These are phyloP conservation scores for Besnoitia besnoiti DNA, from an alignment of 169 alveolate genomes.

Conservation along the genomic window DNA sequence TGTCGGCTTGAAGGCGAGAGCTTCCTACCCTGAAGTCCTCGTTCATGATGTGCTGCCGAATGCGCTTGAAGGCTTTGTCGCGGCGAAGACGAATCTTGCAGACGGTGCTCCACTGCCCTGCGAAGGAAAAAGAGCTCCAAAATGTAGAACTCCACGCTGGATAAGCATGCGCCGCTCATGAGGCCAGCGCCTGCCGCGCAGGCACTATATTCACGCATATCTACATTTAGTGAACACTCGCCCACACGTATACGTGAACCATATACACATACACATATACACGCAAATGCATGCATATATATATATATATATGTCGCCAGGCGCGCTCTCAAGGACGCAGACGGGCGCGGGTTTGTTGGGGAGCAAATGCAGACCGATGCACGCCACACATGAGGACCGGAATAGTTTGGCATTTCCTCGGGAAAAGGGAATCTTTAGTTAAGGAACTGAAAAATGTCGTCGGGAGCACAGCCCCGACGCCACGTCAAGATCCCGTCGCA, in stretches of 20 bases:
- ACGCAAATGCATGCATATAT: not conserved
- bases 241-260: not conserved
- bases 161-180: too few relatives aligned
- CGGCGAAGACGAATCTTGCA: slow-evolving; percentile 52
- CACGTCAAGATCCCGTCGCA: too few relatives aligned
- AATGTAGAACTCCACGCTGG: too few relatives aligned
- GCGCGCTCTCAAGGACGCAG: too few relatives aligned
- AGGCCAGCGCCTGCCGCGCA: too few relatives aligned
- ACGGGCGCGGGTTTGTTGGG: too few relatives aligned
- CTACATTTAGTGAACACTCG: not conserved
- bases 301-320: not conserved
- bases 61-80: slow-evolving; percentile 15
- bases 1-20: too few relatives aligned
- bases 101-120: slow-evolving; percentile 68
- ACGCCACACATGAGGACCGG: too few relatives aligned
- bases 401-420: not conserved
- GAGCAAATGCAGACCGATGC: not conserved
- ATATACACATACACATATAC: not conserved
- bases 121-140: not conserved
- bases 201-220: not conserved
- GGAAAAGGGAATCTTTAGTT: not conserved
- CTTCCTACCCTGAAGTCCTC: slow-evolving; percentile 60
- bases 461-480: too few relatives aligned
- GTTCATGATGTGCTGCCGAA: slow-evolving; percentile 49
- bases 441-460: too few relatives aligned